Base-by-base conservation (phyloP, 345 rosid species). In the Heritiera littoralis region DNA sequence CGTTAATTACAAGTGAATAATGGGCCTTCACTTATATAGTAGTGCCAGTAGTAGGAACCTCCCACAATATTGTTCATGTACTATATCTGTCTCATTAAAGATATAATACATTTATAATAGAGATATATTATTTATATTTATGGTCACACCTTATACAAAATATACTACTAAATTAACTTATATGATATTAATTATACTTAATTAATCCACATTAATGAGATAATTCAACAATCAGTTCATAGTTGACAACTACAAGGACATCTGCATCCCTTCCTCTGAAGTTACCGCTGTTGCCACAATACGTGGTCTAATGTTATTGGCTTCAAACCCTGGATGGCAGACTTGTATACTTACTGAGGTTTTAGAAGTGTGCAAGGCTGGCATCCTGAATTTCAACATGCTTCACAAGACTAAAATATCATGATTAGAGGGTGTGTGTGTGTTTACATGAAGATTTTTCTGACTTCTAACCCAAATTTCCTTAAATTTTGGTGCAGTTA, bases 231-330 rank as follows among this genome's bases (percentile, higher is more conserved):
- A 23, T 23, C 28, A 74, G 70, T 77, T 83, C 61, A 43, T 77
- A 51, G 81, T 63, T 28, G 79, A 83, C 74, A 80, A 80, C 74
- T 77, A 81, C 72, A 80, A 77, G 66, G 68, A 80, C 41, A 52
- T 77, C 15, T 73, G 64, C 66, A 48, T 80, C 5, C 58, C 75
- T 41, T 75, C 48, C 49, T 40, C 18, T 17, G 81, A 80, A 64
- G 64, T 20, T 18, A 73, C 54, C n/a, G 74, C 69, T 54, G 45
- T 74, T 30, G 38, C 77, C 3, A 54, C 78, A 5, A 54, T 38
- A 23, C 78, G 77, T 81, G 68, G 61, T 32, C 48, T 65, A 17
- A 72, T 79, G 74, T 68, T 80, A 0, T 52, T 67, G 59, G 66
- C 80, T 23, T 41, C 48, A 9, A 9, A 79, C 65, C 78, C 75